A percentile compares a stretch with the other conserved stretches of the same genome.
phyloP scores from a whole-genome alignment of 2,329 filamentous ascomycete genomes.

The Aspergillus intermedius region DNA sequence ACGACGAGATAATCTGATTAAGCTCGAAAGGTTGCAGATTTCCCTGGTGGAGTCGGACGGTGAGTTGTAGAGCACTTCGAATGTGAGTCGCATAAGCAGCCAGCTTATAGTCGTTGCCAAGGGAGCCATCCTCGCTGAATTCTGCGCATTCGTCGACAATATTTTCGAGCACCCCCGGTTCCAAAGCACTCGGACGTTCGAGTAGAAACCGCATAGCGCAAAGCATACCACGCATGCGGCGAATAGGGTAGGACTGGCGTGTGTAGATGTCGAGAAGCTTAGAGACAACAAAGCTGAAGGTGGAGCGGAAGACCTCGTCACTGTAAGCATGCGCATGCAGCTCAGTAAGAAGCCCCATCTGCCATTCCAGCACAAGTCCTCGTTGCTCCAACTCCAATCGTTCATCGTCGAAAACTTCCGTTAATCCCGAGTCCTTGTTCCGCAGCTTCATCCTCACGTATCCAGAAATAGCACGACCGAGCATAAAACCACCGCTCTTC shows the following conservation, averaged over 20 bases:
- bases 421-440: slow-evolving; percentile 18
- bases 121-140: slow-evolving; percentile 9
- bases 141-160: slow-evolving; percentile 21
- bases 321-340: slow-evolving; percentile 18
- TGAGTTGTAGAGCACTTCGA: slow-evolving; percentile 29
- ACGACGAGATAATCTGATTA: slow-evolving; percentile 26
- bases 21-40: slow-evolving; percentile 22
- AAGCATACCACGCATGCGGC: slow-evolving; percentile 31
- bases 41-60: slow-evolving; percentile 29
- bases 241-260: slow-evolving; percentile 26
- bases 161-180: slow-evolving; percentile 18
- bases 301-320: slow-evolving; percentile 22
- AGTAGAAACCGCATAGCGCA: slow-evolving; percentile 29
- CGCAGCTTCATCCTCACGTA: slow-evolving; percentile 33
- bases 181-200: slow-evolving; percentile 24
- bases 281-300: slow-evolving; percentile 22
- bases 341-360: slow-evolving; percentile 31
- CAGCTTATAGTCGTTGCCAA: slow-evolving; percentile 22
- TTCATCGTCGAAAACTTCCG: slow-evolving; percentile 27
- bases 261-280: slow-evolving; percentile 31
- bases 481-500: slow-evolving; percentile 28
- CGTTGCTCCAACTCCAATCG: slow-evolving; percentile 19
- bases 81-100: slow-evolving; percentile 22
- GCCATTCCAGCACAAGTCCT: slow-evolving; percentile 32
- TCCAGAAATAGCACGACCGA: slow-evolving; percentile 32